Conservation (phyloP, 2,329 filamentous ascomycete genomes). For the Sphaerulina populicola region DNA sequence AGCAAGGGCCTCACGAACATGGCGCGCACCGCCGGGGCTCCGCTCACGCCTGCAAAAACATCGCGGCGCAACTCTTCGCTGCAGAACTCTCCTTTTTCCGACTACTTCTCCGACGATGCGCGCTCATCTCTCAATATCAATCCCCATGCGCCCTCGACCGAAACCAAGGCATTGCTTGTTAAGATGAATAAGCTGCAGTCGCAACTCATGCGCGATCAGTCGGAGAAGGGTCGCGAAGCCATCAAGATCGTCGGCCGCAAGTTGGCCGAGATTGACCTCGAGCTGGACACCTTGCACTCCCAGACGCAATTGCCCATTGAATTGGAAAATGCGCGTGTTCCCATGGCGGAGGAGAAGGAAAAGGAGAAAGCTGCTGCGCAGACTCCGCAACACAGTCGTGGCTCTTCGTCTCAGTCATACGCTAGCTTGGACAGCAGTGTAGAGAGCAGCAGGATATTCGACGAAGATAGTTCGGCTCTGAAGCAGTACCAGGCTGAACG, state of each 20-base stretch:
- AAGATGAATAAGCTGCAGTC: constrained; percentile 33
- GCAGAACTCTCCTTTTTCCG: constrained; percentile 35
- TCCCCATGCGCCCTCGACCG: constrained; percentile 20
- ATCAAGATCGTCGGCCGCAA: constrained; percentile 25
- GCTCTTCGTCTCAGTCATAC: constrained; percentile 9
- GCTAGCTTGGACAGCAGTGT: constrained; percentile 4
- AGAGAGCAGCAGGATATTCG: constrained; percentile 11
- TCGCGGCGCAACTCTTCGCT: constrained; percentile 19
- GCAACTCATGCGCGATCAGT: constrained; percentile 30
- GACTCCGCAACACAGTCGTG: constrained; percentile 13
- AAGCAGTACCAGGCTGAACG: constrained; percentile 22
- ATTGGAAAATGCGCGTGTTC: constrained; percentile 30
- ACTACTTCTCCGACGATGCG: constrained; percentile 36
- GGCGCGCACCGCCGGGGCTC: constrained; percentile 8
- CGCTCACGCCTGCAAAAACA: constrained; percentile 24
- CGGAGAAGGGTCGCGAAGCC: constrained; percentile 16
- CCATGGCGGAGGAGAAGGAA: constrained; percentile 23
- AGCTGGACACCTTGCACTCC: constrained; percentile 26
- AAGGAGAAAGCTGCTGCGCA: constrained; percentile 10
- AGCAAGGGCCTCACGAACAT: constrained; percentile 8
- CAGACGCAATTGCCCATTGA: constrained; percentile 21
- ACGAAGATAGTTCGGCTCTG: constrained; percentile 10
- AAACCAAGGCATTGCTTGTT: constrained; percentile 32
- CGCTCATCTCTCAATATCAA: constrained; percentile 22
- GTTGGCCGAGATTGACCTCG: constrained; percentile 29